These are phyloP conservation scores for Cercospora berteroae DNA, from an alignment of 2,329 filamentous ascomycete species.

Conservation along the genomic window DNA sequence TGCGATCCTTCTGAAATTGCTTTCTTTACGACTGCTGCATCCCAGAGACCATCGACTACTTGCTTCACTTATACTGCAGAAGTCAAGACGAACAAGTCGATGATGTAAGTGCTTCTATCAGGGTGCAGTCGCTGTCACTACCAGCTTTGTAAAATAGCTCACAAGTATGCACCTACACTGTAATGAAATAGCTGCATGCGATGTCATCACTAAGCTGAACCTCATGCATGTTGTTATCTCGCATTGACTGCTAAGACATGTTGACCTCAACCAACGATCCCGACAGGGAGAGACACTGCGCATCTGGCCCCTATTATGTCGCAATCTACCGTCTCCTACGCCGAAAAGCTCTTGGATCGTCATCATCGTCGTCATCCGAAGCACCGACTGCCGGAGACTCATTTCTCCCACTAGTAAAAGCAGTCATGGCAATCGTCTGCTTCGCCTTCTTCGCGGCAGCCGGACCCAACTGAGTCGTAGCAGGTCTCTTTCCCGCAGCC, in stretches of 20 bases:
- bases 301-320: background rate
- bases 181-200: background rate
- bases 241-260: background rate
- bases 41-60: background rate
- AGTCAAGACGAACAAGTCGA: background rate
- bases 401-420: background rate
- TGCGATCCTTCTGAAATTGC: background rate
- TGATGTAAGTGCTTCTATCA: background rate
- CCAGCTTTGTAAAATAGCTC: background rate
- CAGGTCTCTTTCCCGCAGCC: slow-evolving; percentile 32
- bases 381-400: slow-evolving; percentile 15
- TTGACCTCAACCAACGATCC: background rate
- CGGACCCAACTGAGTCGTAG: slow-evolving; percentile 22
- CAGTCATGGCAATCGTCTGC: slow-evolving; percentile 26
- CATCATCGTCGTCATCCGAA: slow-evolving; percentile 49
- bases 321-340: slow-evolving; percentile 39
- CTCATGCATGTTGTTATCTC: background rate
- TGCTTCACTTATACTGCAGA: background rate
- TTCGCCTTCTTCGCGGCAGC: slow-evolving; percentile 35
- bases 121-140: background rate
- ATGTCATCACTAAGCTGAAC: background rate
- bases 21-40: background rate
- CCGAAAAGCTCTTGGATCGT: slow-evolving; percentile 57
- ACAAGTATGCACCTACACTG: background rate
- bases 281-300: background rate